Conservation (phyloP, 495 filamentous ascomycete genomes). For the Neurospora sublineolata region DNA sequence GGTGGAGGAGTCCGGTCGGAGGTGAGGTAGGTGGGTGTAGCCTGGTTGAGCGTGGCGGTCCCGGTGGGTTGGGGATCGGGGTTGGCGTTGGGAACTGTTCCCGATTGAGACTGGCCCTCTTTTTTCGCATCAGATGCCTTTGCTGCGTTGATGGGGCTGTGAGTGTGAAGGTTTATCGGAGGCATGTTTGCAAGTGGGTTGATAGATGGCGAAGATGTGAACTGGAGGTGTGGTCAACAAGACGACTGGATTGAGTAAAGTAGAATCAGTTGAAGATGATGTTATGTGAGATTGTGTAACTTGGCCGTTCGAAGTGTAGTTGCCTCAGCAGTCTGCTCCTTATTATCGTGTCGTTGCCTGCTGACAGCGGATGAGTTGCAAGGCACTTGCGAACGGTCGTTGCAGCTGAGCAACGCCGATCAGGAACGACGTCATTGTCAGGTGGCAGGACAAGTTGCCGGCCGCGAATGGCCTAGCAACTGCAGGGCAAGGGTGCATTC, state of each 20-base stretch:
- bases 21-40: constrained; percentile 25
- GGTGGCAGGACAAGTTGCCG: constrained; percentile 7
- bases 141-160: constrained; percentile 46
- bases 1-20: constrained; percentile 33
- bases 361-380: not conserved
- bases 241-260: not conserved
- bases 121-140: constrained; percentile 37
- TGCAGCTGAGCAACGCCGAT: not conserved
- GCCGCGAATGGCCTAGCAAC: not conserved
- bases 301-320: not conserved
- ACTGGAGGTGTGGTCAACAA: not conserved
- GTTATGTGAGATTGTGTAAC: not conserved
- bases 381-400: not conserved
- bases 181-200: constrained; percentile 32
- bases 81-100: constrained; percentile 24
- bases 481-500: not conserved
- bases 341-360: not conserved
- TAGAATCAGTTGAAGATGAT: not conserved
- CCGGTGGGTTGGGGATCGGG: constrained; percentile 31
- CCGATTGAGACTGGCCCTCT: constrained; percentile 3
- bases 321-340: not conserved
- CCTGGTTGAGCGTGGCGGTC: constrained; percentile 33
- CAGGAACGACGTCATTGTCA: constrained; percentile 20
- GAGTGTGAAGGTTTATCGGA: constrained; percentile 47
- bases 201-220: not conserved